Evolutionary conservation across 768 basidiomycete genomes (phyloP).

Genomic region (Clitopilus passeckerianus): DNA sequence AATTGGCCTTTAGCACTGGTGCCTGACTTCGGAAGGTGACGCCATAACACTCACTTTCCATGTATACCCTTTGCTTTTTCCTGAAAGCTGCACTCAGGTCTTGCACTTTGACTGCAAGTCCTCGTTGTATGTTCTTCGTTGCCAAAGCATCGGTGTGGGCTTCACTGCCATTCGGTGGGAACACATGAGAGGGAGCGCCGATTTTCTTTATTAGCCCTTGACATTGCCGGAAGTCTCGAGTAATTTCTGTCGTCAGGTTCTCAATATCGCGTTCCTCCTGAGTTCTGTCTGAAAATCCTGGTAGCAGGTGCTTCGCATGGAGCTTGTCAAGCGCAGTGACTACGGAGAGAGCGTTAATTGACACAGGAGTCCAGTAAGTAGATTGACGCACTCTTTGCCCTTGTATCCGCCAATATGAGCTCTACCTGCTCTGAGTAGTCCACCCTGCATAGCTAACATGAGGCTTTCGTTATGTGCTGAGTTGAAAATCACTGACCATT

Average conservation of each 20-base stretch:
- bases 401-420: slow-evolving; percentile 61
- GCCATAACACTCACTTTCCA: slow-evolving; percentile 77
- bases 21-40: slow-evolving; percentile 5
- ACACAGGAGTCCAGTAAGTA: slow-evolving; percentile 9
- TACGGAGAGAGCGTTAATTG: slow-evolving; percentile 27
- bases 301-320: slow-evolving; percentile 92
- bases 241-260: slow-evolving; percentile 78
- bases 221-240: slow-evolving; percentile 68
- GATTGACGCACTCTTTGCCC: slow-evolving; percentile 67
- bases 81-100: slow-evolving; percentile 88
- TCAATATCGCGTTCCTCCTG: slow-evolving; percentile 96
- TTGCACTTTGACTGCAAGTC: slow-evolving; percentile 93
- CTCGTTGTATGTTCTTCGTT: slow-evolving; percentile 92
- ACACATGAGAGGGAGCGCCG: slow-evolving; percentile 51
- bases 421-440: slow-evolving; percentile 90
- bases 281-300: slow-evolving; percentile 93
- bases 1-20: neutral
- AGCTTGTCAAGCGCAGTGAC: slow-evolving; percentile 90
- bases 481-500: slow-evolving; percentile 55
- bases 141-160: slow-evolving; percentile 52
- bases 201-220: slow-evolving; percentile 75
- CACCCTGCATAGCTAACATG: slow-evolving; percentile 54
- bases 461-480: slow-evolving; percentile 12
- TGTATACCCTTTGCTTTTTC: slow-evolving; percentile 97
- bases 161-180: slow-evolving; percentile 48